Conservation (phyloP, 1,284 basidiomycete genomes). For the Microbotryomycetes sp. region DNA sequence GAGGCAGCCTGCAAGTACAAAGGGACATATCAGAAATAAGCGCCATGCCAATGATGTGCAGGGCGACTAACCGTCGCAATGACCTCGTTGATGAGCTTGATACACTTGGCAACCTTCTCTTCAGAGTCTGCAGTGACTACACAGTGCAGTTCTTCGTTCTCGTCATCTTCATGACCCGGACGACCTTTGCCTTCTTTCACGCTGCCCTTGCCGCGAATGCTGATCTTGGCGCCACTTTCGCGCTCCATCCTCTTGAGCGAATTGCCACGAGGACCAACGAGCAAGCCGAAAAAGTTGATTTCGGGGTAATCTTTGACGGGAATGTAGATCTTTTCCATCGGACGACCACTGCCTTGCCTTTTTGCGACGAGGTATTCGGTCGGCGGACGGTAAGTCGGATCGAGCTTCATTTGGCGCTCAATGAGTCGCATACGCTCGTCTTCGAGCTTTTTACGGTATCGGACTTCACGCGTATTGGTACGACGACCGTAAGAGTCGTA, state of each 20-base stretch:
- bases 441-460: slow-evolving; percentile 95
- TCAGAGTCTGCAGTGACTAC: slow-evolving; percentile 89
- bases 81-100: slow-evolving; percentile 91
- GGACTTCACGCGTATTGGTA: slow-evolving; percentile 95
- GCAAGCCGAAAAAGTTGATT: slow-evolving; percentile 98
- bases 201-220: slow-evolving; percentile 94
- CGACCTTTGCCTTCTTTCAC: slow-evolving; percentile 88
- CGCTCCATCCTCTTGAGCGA: slow-evolving; percentile 99
- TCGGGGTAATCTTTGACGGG: slow-evolving; percentile 99
- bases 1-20: slow-evolving; percentile 69
- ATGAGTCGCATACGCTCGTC: slow-evolving; percentile 83
- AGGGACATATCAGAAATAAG: background rate
- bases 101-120: slow-evolving; percentile 82
- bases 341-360: slow-evolving; percentile 80
- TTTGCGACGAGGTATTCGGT: slow-evolving; percentile 78
- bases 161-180: slow-evolving; percentile 62
- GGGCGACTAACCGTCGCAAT: slow-evolving; percentile 79
- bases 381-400: slow-evolving; percentile 93
- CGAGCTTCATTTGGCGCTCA: slow-evolving; percentile 92
- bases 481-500: slow-evolving; percentile 95
- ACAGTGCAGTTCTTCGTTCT: slow-evolving; percentile 98
- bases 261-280: slow-evolving; percentile 97
- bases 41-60: background rate
- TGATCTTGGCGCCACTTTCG: slow-evolving; percentile 96
- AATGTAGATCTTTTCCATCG: slow-evolving; percentile 96